Evolutionary conservation across 2,329 filamentous ascomycete genomes (phyloP).

Genomic region (Drechslera avenae): DNA sequence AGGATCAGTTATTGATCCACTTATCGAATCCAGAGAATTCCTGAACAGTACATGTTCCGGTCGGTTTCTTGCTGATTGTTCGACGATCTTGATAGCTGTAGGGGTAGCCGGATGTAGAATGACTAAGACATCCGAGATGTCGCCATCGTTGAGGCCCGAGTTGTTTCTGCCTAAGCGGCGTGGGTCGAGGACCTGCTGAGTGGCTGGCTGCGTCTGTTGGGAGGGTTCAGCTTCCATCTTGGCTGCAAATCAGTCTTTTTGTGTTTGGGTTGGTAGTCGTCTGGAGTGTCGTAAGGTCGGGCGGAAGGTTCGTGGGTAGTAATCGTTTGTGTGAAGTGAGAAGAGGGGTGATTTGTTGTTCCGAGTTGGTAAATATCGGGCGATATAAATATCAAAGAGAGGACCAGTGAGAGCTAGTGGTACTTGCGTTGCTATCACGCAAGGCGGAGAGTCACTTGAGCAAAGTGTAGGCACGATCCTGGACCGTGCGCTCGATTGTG

Average conservation of each 20-base stretch:
- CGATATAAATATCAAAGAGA: too few species aligned
- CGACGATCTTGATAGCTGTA: slow-evolving; percentile 73
- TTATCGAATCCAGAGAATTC: slow-evolving; percentile 50
- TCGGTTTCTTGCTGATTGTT: slow-evolving; percentile 56
- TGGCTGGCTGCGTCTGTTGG: slow-evolving; percentile 65
- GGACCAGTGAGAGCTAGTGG: slow-evolving; percentile 2
- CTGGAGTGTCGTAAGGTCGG: neutral
- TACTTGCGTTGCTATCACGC: slow-evolving; percentile 7
- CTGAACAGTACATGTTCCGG: slow-evolving; percentile 64
- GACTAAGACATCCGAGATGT: slow-evolving; percentile 87
- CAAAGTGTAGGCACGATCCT: slow-evolving; percentile 5
- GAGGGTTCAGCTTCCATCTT: slow-evolving; percentile 28
- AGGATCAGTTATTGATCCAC: slow-evolving; percentile 43
- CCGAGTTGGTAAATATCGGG: too few species aligned
- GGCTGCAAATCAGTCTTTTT: neutral
- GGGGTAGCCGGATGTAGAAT: slow-evolving; percentile 80
- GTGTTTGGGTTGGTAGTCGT: neutral
- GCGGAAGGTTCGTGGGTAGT: neutral
- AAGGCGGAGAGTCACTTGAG: slow-evolving; percentile 2
- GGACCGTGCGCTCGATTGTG: slow-evolving; percentile 8
- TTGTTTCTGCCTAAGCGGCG: slow-evolving; percentile 78
- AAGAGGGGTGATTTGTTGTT: too few species aligned
- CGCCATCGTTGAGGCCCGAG: slow-evolving; percentile 80
- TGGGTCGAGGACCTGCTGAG: slow-evolving; percentile 81
- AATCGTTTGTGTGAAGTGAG: neutral